These are phyloP conservation scores for Warburgia ugandensis DNA, from an alignment of 164 flowering plant species.

Conservation along the genomic window DNA sequence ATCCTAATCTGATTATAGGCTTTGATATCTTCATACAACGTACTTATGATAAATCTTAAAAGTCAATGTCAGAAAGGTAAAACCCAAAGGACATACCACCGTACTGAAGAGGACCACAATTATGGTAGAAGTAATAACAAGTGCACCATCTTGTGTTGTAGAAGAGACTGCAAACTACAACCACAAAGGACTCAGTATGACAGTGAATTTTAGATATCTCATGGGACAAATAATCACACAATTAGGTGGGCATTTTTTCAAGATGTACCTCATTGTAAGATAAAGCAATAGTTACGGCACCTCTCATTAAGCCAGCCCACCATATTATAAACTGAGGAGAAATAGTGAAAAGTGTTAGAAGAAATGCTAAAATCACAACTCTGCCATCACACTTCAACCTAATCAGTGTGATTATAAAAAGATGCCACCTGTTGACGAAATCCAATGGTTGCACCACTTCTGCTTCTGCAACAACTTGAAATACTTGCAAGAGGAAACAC, in stretches of 20 bases:
- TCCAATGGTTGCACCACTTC: slow-evolving; percentile 22
- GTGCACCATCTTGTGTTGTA: slow-evolving; percentile 22
- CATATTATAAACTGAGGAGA: slow-evolving; percentile 50
- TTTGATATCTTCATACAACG: too few species aligned
- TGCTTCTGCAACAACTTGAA: slow-evolving; percentile 26
- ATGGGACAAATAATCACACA: neutral
- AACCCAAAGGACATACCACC: slow-evolving; percentile 27
- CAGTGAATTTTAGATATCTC: neutral
- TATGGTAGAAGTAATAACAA: slow-evolving; percentile 55
- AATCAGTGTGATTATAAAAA: neutral
- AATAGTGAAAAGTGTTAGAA: neutral
- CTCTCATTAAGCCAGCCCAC: slow-evolving; percentile 92
- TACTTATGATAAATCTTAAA: too few species aligned
- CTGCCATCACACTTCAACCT: neutral
- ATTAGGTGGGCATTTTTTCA: neutral
- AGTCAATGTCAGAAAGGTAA: neutral
- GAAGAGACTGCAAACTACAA: slow-evolving; percentile 41
- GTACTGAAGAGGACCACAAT: slow-evolving; percentile 73
- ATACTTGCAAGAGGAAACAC: slow-evolving; percentile 49
- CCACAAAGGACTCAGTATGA: neutral
- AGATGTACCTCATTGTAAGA: slow-evolving; percentile 47
- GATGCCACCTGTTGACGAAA: slow-evolving; percentile 40
- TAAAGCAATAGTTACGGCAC: slow-evolving; percentile 73
- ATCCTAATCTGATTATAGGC: too few species aligned
- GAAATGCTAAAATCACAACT: too few species aligned